phyloP scores from a whole-genome alignment of 225 moss, liverwort and hornwort species.

The Physcomitrium patens region DNA sequence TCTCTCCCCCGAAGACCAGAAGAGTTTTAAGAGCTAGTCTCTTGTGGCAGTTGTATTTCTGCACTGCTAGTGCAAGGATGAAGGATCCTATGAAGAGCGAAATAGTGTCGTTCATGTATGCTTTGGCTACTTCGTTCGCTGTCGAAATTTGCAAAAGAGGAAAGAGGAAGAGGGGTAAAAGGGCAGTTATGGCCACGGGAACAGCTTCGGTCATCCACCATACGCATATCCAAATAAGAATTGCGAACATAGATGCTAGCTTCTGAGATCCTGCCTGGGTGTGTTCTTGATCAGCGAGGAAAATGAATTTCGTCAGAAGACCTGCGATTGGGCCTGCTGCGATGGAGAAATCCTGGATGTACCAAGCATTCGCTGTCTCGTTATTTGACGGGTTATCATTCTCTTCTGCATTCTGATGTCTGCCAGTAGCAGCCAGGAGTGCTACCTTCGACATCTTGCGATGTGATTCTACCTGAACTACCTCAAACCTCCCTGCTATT shows the following conservation, averaged over 20 bases:
- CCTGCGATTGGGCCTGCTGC: slow-evolving; percentile 46
- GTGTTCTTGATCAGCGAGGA: slow-evolving; percentile 27
- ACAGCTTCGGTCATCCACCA: slow-evolving; percentile 95
- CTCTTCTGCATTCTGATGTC: slow-evolving; percentile 15
- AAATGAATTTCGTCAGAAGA: slow-evolving; percentile 40
- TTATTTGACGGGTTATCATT: not conserved
- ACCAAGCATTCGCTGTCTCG: slow-evolving; percentile 19
- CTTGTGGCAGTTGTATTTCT: slow-evolving; percentile 73
- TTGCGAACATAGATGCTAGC: slow-evolving; percentile 56
- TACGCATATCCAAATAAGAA: slow-evolving; percentile 71
- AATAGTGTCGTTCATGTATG: slow-evolving; percentile 82
- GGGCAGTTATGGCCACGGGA: slow-evolving; percentile 82
- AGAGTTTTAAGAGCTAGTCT: slow-evolving; percentile 83
- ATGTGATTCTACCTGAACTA: not conserved
- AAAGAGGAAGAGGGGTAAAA: slow-evolving; percentile 79
- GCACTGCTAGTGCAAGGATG: slow-evolving; percentile 81
- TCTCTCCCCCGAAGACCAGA: slow-evolving; percentile 72
- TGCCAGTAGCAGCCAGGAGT: slow-evolving; percentile 25
- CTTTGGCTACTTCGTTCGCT: slow-evolving; percentile 60
- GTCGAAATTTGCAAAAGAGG: slow-evolving; percentile 66
- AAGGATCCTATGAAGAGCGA: slow-evolving; percentile 82
- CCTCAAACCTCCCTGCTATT: not conserved
- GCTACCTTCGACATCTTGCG: slow-evolving; percentile 41
- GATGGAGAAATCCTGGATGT: slow-evolving; percentile 39
- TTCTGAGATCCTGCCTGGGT: slow-evolving; percentile 33